Percentiles rank a stretch among this genome's conserved stretches.
These are phyloP conservation scores for Gracilaria vermiculophylla DNA, from an alignment of 23 red algal species.

Conservation along the genomic window DNA sequence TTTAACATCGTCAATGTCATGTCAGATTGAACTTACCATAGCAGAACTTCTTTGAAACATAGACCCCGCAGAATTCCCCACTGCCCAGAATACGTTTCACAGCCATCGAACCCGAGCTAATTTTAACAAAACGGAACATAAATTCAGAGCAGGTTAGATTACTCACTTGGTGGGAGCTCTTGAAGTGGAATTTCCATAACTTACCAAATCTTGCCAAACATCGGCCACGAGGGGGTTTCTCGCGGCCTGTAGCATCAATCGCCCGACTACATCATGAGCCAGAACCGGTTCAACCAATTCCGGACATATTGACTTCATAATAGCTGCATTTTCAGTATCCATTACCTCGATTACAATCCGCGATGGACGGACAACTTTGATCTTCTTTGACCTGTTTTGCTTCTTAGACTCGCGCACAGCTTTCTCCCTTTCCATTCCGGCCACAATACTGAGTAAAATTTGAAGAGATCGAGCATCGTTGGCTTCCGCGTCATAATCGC, in stretches of 20 bases:
- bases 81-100: constrained; percentile 63
- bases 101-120: constrained; percentile 67
- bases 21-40: constrained; percentile 35
- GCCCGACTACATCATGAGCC: constrained; percentile 61
- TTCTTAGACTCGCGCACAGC: constrained; percentile 11
- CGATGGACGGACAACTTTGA: constrained; percentile 2
- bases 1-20: background rate
- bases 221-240: constrained; percentile 57
- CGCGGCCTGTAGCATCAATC: constrained; percentile 62
- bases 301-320: constrained; percentile 63
- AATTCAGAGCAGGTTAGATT: background rate
- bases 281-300: constrained; percentile 60
- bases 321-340: constrained; percentile 64
- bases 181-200: no score
- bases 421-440: constrained; percentile 53
- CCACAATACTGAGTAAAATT: constrained; percentile 55
- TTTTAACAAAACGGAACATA: background rate
- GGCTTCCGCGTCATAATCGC: constrained; percentile 52
- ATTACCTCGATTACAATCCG: constrained; percentile 65
- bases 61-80: constrained; percentile 63
- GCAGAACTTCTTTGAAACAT: constrained; percentile 43
- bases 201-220: constrained; percentile 73
- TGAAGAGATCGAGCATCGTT: constrained; percentile 60
- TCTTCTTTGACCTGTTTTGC: constrained; percentile 17
- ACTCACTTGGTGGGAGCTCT: no score